Base-by-base conservation (phyloP, 140 eudicot species). In the Ambrosia hybrid region DNA sequence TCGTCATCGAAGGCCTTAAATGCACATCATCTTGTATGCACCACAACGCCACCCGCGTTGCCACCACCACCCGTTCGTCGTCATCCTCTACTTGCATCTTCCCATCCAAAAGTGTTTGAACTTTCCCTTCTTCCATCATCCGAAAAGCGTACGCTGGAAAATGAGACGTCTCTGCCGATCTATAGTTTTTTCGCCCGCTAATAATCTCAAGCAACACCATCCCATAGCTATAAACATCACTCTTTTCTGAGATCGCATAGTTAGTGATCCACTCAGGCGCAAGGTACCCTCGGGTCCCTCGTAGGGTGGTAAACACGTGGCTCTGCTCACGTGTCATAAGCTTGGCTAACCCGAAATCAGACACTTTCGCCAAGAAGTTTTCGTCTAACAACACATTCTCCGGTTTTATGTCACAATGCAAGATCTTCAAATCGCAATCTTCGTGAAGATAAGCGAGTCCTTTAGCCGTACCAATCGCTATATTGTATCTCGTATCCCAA, bases 191-290 rank as follows among this genome's bases (percentile, higher is more conserved):
- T 70, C 91, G 75, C 17, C 97, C 99, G 5, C 88, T 94, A 56
- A 94, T 83, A 16, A 94, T 83, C 80, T 94, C 99, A 12, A 94
- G 91, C 76, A 94, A 71, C 26, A 94, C 97, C 97, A 94, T 88
- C 8, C 99, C 97, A 15, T 85, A 94, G 81, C 99, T 94, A 21
- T 80, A 94, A 16, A 94, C 99, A 53, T 94, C 99, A 59, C 97
- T 91, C 80, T 94, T 94, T 70, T 94, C 99, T 4, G 99, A 90
- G 14, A 94, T 94, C 3, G 99, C 94, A 55, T 90, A 86, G 85
- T 84, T 94, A 6, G 95, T 88, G 82, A 94, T 86, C 99, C 97
- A 94, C 61, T 94, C 99, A 0, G 99, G 99, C 0, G 99, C 99
- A 46, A 94, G 91, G 82, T 94, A 94, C 11, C 99, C 99, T 6